These are phyloP conservation scores for Mycena vitilis DNA, from an alignment of 768 basidiomycete genomes.

Conservation along the genomic window DNA sequence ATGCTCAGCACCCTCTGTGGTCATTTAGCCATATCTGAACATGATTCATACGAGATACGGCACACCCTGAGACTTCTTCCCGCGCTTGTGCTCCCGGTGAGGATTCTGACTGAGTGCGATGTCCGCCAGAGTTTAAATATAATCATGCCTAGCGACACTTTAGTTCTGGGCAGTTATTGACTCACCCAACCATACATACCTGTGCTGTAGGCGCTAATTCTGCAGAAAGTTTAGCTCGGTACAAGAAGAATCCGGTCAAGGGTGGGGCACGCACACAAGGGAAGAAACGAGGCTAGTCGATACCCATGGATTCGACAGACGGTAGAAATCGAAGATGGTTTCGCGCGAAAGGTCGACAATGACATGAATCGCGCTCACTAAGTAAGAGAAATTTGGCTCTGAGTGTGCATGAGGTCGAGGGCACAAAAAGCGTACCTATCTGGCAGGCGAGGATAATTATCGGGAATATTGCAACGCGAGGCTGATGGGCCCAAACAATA, in stretches of 20 bases:
- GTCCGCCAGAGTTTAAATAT: not conserved
- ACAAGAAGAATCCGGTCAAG: not conserved
- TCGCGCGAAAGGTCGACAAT: constrained; percentile 17
- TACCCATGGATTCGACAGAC: constrained; percentile 14
- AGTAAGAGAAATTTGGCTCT: not conserved
- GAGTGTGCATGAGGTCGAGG: not conserved
- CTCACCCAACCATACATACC: not conserved
- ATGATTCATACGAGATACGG: not conserved
- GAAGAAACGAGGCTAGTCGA: constrained; percentile 2
- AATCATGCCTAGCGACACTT: constrained; percentile 6
- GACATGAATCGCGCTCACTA: constrained; percentile 7
- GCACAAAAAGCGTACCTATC: not conserved
- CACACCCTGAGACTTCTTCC: constrained; percentile 11
- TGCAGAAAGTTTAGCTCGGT: not conserved
- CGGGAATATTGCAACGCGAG: not conserved
- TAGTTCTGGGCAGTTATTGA: not conserved
- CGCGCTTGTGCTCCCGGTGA: constrained; percentile 15
- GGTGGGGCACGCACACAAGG: not conserved
- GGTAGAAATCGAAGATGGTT: constrained; percentile 12
- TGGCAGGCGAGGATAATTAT: not conserved
- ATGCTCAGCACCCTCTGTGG: constrained; percentile 6
- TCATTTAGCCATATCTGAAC: not conserved
- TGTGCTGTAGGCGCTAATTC: constrained; percentile 20
- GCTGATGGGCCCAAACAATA: not conserved
- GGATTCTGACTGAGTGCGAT: constrained; percentile 4